These are phyloP conservation scores for Boletus rubropictus DNA, from an alignment of 768 basidiomycete species.

Conservation along the genomic window DNA sequence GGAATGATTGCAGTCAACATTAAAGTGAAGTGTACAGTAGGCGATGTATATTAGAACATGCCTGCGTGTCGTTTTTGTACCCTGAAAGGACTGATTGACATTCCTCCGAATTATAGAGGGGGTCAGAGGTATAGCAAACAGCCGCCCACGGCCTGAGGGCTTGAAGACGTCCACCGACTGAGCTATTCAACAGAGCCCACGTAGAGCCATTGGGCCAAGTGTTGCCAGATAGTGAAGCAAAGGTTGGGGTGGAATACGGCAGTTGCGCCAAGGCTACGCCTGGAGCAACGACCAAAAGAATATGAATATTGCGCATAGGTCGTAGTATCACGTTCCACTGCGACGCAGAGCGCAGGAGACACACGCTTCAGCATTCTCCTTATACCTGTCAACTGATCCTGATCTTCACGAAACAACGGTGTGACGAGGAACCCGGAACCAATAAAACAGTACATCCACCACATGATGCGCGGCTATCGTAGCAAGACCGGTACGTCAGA, in stretches of 20 bases:
- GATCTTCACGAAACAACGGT: no score
- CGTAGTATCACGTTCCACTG: background rate
- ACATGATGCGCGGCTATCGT: no score
- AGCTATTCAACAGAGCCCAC: constrained; percentile 13
- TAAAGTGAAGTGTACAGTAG: background rate
- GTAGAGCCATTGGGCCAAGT: constrained; percentile 7
- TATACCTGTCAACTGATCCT: no score
- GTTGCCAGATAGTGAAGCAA: constrained; percentile 2
- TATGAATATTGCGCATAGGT: background rate
- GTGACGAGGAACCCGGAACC: no score
- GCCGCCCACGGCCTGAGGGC: constrained; percentile 21
- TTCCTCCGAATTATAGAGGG: constrained; percentile 11
- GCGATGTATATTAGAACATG: background rate
- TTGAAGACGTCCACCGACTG: constrained; percentile 16
- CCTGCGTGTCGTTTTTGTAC: constrained; percentile 16
- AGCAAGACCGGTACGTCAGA: no score
- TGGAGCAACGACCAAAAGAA: background rate
- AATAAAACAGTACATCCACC: no score
- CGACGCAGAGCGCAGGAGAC: background rate
- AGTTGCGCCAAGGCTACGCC: background rate
- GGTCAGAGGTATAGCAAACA: constrained; percentile 18
- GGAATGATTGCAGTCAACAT: background rate
- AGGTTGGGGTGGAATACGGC: constrained; percentile 6
- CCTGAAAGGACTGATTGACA: constrained; percentile 11
- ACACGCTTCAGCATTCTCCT: no score